phyloP scores from a whole-genome alignment of 1,284 basidiomycete species.

The Tilletia indica region DNA sequence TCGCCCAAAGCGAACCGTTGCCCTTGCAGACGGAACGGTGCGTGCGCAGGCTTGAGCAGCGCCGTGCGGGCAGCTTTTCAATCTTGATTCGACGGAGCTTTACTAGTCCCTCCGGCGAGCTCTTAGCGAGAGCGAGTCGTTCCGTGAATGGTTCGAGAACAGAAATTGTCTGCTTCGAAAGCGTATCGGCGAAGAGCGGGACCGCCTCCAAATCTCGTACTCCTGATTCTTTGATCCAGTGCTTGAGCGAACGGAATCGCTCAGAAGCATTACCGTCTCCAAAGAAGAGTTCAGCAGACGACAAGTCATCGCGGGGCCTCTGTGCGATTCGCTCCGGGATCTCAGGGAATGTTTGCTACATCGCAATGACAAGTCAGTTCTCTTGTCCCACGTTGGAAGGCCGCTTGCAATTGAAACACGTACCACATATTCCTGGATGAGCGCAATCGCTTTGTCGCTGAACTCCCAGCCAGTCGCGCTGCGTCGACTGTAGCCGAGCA shows the following conservation, averaged over 20 bases:
- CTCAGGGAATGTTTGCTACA: slow-evolving; percentile 46
- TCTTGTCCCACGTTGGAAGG: not conserved
- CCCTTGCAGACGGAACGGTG: slow-evolving; percentile 81
- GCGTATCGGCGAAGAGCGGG: slow-evolving; percentile 84
- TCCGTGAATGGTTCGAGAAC: slow-evolving; percentile 71
- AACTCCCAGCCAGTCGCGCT: slow-evolving; percentile 86
- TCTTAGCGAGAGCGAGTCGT: slow-evolving; percentile 57
- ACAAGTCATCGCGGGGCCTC: slow-evolving; percentile 59
- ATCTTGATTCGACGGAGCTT: slow-evolving; percentile 84
- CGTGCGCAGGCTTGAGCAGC: slow-evolving; percentile 87
- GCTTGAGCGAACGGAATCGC: slow-evolving; percentile 73
- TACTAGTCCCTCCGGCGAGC: slow-evolving; percentile 60
- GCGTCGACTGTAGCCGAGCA: slow-evolving; percentile 88
- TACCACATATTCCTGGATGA: slow-evolving; percentile 80
- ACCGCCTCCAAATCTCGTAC: slow-evolving; percentile 89
- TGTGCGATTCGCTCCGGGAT: slow-evolving; percentile 34
- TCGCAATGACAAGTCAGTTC: not conserved
- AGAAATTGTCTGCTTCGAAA: slow-evolving; percentile 66
- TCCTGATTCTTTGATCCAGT: slow-evolving; percentile 83
- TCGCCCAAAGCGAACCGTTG: slow-evolving; percentile 92
- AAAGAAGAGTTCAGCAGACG: slow-evolving; percentile 74
- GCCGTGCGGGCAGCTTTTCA: slow-evolving; percentile 91
- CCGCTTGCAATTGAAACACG: slow-evolving; percentile 22
- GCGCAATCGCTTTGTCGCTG: slow-evolving; percentile 77
- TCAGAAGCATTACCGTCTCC: slow-evolving; percentile 66